Conservation (phyloP, 1,284 basidiomycete genomes). For the Heterobasidion annosum region DNA sequence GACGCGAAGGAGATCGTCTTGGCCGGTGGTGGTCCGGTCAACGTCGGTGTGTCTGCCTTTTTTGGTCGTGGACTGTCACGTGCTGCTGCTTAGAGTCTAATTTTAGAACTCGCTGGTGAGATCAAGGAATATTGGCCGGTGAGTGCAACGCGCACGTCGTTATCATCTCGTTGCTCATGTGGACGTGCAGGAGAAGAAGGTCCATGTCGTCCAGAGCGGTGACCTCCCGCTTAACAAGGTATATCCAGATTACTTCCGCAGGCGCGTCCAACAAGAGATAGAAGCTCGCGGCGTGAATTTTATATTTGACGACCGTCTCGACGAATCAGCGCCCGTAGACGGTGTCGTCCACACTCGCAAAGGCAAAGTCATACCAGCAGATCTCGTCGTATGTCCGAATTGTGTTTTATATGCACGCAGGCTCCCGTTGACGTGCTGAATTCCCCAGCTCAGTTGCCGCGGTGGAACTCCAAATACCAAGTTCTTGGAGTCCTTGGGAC, state of each 20-base stretch:
- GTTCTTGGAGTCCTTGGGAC: conserved; percentile 21
- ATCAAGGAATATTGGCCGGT: conserved; percentile 32
- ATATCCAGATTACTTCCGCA: conserved; percentile 49
- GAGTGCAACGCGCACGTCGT: conserved; percentile 26
- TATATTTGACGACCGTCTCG: conserved; percentile 44
- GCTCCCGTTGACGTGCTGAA: not conserved
- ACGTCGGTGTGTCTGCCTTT: conserved; percentile 33
- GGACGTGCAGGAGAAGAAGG: too few species aligned
- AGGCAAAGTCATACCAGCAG: conserved; percentile 43
- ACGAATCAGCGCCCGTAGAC: conserved; percentile 23
- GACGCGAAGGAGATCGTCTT: conserved; percentile 42
- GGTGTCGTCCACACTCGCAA: conserved; percentile 37
- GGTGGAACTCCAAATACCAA: too few species aligned
- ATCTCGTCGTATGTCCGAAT: conserved; percentile 41
- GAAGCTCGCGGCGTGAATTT: conserved; percentile 36
- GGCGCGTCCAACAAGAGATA: conserved; percentile 30
- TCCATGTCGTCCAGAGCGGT: conserved; percentile 27
- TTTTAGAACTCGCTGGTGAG: conserved; percentile 47
- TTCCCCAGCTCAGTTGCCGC: not conserved
- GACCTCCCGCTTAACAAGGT: conserved; percentile 40
- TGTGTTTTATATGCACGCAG: not conserved
- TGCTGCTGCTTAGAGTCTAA: not conserved
- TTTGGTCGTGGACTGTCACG: not conserved
- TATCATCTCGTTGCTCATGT: not conserved
- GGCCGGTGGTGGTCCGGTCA: conserved; percentile 53